Evolutionary conservation across 2,329 filamentous ascomycete genomes (phyloP).

Genomic region (Talaromyces marneffei): DNA sequence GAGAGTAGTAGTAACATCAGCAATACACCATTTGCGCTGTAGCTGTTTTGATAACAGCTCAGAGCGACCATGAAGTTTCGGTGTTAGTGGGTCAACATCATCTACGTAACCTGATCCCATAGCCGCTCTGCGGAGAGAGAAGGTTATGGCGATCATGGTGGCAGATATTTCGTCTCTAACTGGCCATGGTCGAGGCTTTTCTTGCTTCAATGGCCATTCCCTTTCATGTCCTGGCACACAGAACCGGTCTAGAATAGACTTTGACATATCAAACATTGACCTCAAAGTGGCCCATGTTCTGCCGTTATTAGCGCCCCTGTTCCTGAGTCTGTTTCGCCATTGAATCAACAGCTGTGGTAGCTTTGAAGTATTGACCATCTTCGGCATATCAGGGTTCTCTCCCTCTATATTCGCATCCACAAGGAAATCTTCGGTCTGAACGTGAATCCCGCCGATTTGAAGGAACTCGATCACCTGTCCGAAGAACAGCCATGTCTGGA

Average conservation of each 20-base stretch:
- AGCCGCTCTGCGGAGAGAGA: slow-evolving; percentile 13
- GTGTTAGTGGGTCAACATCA: neutral
- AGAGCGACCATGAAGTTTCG: slow-evolving; percentile 12
- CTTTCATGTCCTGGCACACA: neutral
- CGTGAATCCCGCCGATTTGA: slow-evolving; percentile 5
- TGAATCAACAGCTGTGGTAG: neutral
- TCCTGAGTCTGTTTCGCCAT: neutral
- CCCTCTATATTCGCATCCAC: neutral
- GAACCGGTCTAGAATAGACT: slow-evolving; percentile 12
- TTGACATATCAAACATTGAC: slow-evolving; percentile 8
- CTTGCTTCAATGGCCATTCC: neutral
- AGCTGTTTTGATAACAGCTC: slow-evolving; percentile 12
- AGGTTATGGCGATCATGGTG: slow-evolving; percentile 13
- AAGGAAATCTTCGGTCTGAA: slow-evolving; percentile 14
- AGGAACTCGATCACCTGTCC: slow-evolving; percentile 18
- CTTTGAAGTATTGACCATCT: slow-evolving; percentile 9
- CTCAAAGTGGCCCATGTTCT: neutral
- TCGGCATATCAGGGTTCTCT: neutral
- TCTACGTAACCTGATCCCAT: neutral
- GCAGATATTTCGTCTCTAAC: slow-evolving; percentile 17
- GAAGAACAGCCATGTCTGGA: slow-evolving; percentile 24
- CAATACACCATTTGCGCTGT: slow-evolving; percentile 14
- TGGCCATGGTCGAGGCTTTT: slow-evolving; percentile 14
- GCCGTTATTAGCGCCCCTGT: neutral
- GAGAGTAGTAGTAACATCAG: slow-evolving; percentile 13